Conservation (phyloP, 192 early-diverging fungal genomes). For the Kickxella alabastrina region DNA sequence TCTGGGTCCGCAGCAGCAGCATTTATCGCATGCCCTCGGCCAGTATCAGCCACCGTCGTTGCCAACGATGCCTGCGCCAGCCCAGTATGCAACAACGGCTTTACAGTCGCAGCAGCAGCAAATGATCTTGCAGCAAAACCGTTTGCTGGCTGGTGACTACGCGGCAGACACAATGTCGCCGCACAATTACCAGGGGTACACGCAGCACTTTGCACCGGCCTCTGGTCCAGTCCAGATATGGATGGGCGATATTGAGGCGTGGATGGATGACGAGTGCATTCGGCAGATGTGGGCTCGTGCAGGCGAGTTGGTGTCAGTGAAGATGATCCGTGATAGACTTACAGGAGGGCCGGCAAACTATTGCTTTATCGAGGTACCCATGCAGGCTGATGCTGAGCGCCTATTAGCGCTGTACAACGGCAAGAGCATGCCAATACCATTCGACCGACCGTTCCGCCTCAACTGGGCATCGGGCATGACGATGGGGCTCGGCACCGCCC, state of each 20-base stretch:
- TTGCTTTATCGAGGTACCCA: conserved; percentile 88
- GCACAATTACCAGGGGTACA: conserved; percentile 7
- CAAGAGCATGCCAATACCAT: conserved; percentile 73
- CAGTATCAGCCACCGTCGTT: conserved; percentile 4
- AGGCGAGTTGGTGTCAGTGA: conserved; percentile 85
- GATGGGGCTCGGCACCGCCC: conserved; percentile 36
- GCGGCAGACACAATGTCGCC: too few relatives aligned
- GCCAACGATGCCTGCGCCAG: not conserved
- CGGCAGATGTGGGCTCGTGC: conserved; percentile 77
- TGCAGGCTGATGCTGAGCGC: conserved; percentile 62
- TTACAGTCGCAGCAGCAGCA: conserved; percentile 1
- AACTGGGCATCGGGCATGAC: conserved; percentile 94
- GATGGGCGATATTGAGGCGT: conserved; percentile 96
- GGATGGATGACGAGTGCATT: conserved; percentile 97
- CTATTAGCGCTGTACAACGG: conserved; percentile 75
- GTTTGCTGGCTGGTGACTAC: not conserved
- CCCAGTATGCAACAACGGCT: not conserved
- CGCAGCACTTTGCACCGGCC: conserved; percentile 1
- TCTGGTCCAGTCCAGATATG: conserved; percentile 50
- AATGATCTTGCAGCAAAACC: not conserved
- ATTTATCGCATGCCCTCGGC: conserved; percentile 3
- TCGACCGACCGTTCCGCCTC: conserved; percentile 75
- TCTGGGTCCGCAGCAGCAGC: too few relatives aligned
- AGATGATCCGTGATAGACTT: conserved; percentile 90
- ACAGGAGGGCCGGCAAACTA: conserved; percentile 79